phyloP scores from a whole-genome alignment of 768 basidiomycete species.

The Mycena haematopus region DNA sequence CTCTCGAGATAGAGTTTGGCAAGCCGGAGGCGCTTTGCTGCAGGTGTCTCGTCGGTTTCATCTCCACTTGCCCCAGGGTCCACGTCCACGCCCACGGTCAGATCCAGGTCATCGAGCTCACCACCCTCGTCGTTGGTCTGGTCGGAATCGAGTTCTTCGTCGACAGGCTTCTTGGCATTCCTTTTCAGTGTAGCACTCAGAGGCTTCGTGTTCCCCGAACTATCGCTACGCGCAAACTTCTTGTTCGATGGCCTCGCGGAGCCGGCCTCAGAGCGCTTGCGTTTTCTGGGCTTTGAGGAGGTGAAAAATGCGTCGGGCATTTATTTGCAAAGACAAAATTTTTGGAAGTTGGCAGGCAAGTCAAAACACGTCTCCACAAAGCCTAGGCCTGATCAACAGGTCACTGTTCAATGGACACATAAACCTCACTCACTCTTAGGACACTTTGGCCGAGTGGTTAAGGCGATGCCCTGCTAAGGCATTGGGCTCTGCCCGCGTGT shows the following conservation, averaged over 20 bases:
- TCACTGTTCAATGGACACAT: too few relatives aligned
- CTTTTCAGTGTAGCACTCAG: conserved; percentile 35
- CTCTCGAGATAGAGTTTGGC: conserved; percentile 90
- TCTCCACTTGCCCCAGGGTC: conserved; percentile 73
- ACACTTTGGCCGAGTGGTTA: conserved; percentile 19
- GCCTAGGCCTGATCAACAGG: too few relatives aligned
- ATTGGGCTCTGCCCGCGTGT: conserved; percentile 13
- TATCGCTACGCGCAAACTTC: conserved; percentile 39
- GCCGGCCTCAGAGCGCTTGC: conserved; percentile 55
- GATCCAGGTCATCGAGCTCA: conserved; percentile 67
- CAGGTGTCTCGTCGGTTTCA: conserved; percentile 93
- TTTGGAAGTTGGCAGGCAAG: too few relatives aligned
- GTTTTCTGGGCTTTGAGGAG: conserved; percentile 62
- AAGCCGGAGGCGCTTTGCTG: conserved; percentile 88
- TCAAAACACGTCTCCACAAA: not conserved
- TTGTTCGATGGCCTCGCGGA: conserved; percentile 37
- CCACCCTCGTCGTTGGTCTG: conserved; percentile 59
- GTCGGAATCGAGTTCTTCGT: conserved; percentile 77
- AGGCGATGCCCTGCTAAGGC: conserved; percentile 17
- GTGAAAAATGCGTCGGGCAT: conserved; percentile 91
- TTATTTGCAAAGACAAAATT: not conserved
- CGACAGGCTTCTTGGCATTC: conserved; percentile 37
- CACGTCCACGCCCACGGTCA: conserved; percentile 52
- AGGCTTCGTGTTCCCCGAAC: conserved; percentile 21
- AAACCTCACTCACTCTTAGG: not conserved